Evolutionary conservation across 2,329 filamentous ascomycete genomes (phyloP).

Genomic region (Ilyonectria destructans): DNA sequence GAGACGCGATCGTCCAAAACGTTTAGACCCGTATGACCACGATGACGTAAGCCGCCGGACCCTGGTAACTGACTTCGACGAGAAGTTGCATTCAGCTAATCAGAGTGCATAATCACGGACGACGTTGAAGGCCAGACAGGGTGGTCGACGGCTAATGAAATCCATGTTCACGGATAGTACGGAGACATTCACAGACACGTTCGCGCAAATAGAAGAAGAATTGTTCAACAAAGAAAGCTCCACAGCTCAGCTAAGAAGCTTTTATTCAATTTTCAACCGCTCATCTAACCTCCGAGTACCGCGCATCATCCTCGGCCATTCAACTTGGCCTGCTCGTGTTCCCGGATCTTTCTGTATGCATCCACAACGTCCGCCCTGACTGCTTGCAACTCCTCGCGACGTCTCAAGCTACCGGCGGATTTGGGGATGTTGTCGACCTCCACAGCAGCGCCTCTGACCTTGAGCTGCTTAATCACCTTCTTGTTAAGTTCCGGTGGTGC

Average conservation of each 20-base stretch:
- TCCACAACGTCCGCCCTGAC: slow-evolving; percentile 56
- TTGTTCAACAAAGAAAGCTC: too few species aligned
- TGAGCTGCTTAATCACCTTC: slow-evolving; percentile 53
- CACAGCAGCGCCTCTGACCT: slow-evolving; percentile 53
- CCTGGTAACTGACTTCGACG: too few species aligned
- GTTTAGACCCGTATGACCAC: neutral
- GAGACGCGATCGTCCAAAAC: slow-evolving; percentile 18
- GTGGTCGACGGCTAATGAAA: too few species aligned
- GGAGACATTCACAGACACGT: too few species aligned
- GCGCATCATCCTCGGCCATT: slow-evolving; percentile 3
- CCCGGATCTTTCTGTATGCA: slow-evolving; percentile 57
- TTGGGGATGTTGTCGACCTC: slow-evolving; percentile 58
- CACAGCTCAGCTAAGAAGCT: neutral
- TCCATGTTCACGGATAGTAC: too few species aligned
- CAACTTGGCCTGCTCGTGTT: slow-evolving; percentile 58
- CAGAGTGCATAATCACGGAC: too few species aligned
- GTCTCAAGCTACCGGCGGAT: slow-evolving; percentile 57
- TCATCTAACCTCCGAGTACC: neutral
- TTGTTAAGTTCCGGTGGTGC: slow-evolving; percentile 83
- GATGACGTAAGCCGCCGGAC: slow-evolving; percentile 44
- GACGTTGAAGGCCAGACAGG: too few species aligned
- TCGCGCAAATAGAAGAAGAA: too few species aligned
- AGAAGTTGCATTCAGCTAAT: too few species aligned
- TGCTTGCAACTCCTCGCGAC: slow-evolving; percentile 58
- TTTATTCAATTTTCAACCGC: neutral